Base-by-base conservation (phyloP, 2,329 filamentous ascomycete species). In the Tolypocladium cylindrosporum region DNA sequence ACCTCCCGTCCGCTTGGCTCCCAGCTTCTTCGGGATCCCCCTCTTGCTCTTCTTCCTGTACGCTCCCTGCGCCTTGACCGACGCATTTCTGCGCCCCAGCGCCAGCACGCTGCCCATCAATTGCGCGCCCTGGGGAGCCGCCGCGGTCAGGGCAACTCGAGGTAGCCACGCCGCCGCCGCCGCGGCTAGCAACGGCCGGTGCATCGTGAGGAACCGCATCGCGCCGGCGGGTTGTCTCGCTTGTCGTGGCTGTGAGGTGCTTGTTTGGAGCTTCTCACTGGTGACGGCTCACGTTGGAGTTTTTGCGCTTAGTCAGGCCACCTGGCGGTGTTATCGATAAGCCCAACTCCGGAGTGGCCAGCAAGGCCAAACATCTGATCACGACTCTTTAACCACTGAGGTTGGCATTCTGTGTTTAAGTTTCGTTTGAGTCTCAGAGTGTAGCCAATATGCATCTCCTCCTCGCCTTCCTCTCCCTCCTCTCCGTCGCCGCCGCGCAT, bases 1-100 rank as follows among this genome's bases (percentile, higher is more conserved):
- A 89, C 90, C 93, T 73, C 90, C 91, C 21, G 88, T 87, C 74
- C 93, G 91, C 81, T 99, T 99, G 6, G 93, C 92, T 65, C 94
- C 94, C 64, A 99, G 77, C 72, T 96, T 91, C 77, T 96, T 96
- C 37, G 81, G 77, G 60, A 84, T 79, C 31, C 81, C 83, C 69
- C 78, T 80, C 72, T 83, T 81, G 67, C 77, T 77, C 65, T 77
- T 78, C 65, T 84, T 69, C 67, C 89, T 95, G 74, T 87, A 86
- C 55, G 82, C 81, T 72, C 84, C 84, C 74, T 87, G 85, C 51
- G 83, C 77, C 69, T 86, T 86, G 69, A 84, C 81, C 31, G 80
- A 76, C 62, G 82, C 82, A 65, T 80, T 75, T 68, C 82, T 76
- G 62, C 77, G 74, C 63, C 81, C 80, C 62, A 78, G 72, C 11